Evolutionary conservation across 768 basidiomycete species (phyloP), one percentile per base, ranked within the genome.

Genomic region (Tulasnella sp.): DNA sequence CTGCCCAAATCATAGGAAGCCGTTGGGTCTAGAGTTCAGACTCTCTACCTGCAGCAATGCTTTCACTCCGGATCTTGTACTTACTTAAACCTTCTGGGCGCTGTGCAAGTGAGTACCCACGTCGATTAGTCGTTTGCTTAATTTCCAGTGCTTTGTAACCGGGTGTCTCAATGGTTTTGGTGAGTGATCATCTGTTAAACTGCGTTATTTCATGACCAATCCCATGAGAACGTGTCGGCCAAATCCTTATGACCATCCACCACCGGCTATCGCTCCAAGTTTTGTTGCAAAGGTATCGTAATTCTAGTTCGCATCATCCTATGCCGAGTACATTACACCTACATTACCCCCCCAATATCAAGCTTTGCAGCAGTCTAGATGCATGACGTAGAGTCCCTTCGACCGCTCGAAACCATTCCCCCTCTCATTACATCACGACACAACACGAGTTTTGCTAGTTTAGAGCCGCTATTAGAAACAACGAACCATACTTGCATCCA

Each of bases 381-480:
- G 52, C 52, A 59, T 14, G 52, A 59, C 52, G 16, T 22, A 59
- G 29, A 59, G 32, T 59, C 52, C 52, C 16, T 12, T 2, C 22
- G 22, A 59, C 47, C 12, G 19, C 52, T 34, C 9, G 63, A 66
- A 34, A 66, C 26, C 12, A 26, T 29, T 29, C 52, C 16, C 14
- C 52, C 1, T 2, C 19, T 29, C 44, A 72, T 72, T 78, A 83
- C 78, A 80, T 80, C 80, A 96, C 82, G 74, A 92, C 84, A 78
- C 95, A 97, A 82, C 95, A 98, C 32, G 91, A 91, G 81, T 97
- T 97, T 92, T 96, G 94, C 92, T 95, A 78, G 36, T 74, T 62
- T 44, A 34, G 47, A 7, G 68, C 69, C 59, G n/a, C 63, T 62
- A 67, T 41, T 3, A 26, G 66, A 39, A 26, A 64, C 22, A 14